phyloP scores from a whole-genome alignment of 2,329 filamentous ascomycete species.

The Arachnomyces sp. region DNA sequence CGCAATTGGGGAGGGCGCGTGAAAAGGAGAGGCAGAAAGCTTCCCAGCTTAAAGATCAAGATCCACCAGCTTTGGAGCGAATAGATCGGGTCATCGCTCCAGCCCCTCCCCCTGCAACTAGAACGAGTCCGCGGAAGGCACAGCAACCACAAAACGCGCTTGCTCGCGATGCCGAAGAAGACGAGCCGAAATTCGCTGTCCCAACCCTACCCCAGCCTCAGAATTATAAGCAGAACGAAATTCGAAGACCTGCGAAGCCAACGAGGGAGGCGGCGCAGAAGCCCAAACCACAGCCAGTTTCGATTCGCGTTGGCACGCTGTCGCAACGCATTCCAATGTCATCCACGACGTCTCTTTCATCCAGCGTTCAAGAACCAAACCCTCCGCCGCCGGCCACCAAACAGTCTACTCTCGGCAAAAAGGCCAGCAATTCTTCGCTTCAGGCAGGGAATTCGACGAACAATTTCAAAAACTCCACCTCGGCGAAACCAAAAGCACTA shows the following conservation, averaged over 20 bases:
- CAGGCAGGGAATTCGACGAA: constrained; percentile 46
- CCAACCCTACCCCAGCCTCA: constrained; percentile 19
- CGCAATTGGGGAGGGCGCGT: constrained; percentile 24
- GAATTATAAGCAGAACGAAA: constrained; percentile 26
- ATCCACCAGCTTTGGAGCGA: constrained; percentile 25
- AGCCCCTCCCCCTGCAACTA: constrained; percentile 7
- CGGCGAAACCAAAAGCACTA: constrained; percentile 63
- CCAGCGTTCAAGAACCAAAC: constrained; percentile 51
- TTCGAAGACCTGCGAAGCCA: constrained; percentile 36
- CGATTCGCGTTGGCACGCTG: constrained; percentile 43
- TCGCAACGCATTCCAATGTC: constrained; percentile 36
- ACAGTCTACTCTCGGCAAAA: constrained; percentile 46
- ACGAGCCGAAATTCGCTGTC: constrained; percentile 20
- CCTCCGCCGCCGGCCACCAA: constrained; percentile 42
- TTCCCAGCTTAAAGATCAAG: constrained; percentile 4
- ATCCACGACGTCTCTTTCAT: constrained; percentile 48
- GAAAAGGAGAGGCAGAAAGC: constrained; percentile 30
- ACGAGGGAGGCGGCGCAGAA: constrained; percentile 37
- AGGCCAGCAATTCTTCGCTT: constrained; percentile 60
- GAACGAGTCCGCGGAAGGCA: constrained; percentile 20
- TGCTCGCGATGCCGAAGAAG: constrained; percentile 28
- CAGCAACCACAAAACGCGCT: constrained; percentile 21
- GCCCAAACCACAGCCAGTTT: constrained; percentile 40
- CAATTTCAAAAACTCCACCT: constrained; percentile 59
- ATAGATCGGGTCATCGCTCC: constrained; percentile 21